Conservation (phyloP, 768 basidiomycete species). For the Pisolithus microcarpus region DNA sequence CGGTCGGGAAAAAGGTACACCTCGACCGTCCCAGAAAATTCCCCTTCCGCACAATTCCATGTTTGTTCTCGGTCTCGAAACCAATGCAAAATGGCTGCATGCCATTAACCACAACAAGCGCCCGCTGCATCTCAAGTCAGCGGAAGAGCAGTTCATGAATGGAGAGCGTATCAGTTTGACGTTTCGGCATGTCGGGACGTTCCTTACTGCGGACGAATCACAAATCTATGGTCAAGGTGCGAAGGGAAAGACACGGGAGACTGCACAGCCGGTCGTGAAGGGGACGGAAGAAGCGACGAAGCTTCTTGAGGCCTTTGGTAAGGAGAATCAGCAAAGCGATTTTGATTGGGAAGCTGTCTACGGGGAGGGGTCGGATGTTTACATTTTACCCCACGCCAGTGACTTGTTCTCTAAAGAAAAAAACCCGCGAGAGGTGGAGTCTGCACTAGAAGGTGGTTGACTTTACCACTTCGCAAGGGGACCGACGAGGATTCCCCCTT, state of each 20-base stretch:
- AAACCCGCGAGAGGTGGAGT: no score
- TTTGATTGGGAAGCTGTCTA: conserved; percentile 68
- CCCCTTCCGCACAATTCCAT: conserved; percentile 76
- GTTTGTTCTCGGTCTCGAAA: conserved; percentile 70
- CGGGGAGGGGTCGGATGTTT: conserved; percentile 66
- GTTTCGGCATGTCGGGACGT: conserved; percentile 74
- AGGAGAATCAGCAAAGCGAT: conserved; percentile 61
- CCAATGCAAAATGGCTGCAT: conserved; percentile 72
- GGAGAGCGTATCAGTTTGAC: conserved; percentile 75
- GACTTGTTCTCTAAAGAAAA: not conserved
- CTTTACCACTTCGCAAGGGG: no score
- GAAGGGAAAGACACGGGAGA: conserved; percentile 49
- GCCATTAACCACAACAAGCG: conserved; percentile 74
- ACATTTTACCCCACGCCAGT: conserved; percentile 36
- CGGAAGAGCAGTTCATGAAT: conserved; percentile 45
- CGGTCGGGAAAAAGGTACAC: conserved; percentile 14
- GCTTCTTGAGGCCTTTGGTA: conserved; percentile 60
- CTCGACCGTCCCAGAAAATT: conserved; percentile 50
- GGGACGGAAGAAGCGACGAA: conserved; percentile 41
- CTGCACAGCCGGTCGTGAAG: conserved; percentile 47
- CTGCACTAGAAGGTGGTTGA: no score
- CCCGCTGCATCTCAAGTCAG: conserved; percentile 42
- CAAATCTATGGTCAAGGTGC: conserved; percentile 73
- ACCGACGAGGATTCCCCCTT: no score
- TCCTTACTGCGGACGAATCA: conserved; percentile 44